A percentile compares a stretch with the other conserved stretches of the same genome.
Evolutionary conservation across 2,329 filamentous ascomycete genomes (phyloP).

Genomic region (Fusarium longipes): DNA sequence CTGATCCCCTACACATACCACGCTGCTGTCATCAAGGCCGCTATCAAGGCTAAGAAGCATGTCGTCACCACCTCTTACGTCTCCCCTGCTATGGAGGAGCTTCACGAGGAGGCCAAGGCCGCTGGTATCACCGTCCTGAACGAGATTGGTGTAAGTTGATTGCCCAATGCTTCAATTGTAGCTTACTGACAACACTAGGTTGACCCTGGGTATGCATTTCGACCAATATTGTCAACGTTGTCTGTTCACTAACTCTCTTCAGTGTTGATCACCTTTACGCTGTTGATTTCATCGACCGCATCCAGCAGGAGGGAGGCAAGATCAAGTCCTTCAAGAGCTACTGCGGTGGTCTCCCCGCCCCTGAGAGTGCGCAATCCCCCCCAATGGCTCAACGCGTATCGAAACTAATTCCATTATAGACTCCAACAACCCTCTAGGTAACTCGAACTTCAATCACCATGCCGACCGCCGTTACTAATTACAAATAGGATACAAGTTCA

Average conservation of each 20-base stretch:
- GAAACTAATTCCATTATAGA: conserved; percentile 45
- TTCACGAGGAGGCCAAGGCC: conserved; percentile 84
- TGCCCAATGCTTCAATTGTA: background rate
- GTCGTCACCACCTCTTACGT: conserved; percentile 96
- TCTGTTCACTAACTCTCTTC: background rate
- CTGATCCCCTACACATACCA: conserved; percentile 95
- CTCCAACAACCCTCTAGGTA: conserved; percentile 84
- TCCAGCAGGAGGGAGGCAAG: conserved; percentile 89
- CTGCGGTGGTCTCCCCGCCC: conserved; percentile 79
- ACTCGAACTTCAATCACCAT: background rate
- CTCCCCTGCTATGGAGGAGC: conserved; percentile 90
- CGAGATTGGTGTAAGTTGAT: conserved; percentile 78
- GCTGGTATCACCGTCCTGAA: conserved; percentile 98
- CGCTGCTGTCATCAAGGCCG: conserved; percentile 89
- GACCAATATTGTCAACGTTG: background rate
- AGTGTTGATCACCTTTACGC: conserved; percentile 68
- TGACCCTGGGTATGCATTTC: conserved; percentile 39
- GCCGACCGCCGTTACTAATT: background rate
- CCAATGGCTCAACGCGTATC: background rate
- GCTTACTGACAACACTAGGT: conserved; percentile 17
- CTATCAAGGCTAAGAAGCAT: conserved; percentile 93
- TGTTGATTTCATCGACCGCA: conserved; percentile 86
- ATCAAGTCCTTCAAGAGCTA: conserved; percentile 84
- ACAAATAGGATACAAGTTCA: conserved; percentile 72
- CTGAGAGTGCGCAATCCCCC: conserved; percentile 58